Percentiles rank a stretch among this genome's conserved stretches.
Conservation (phyloP, 2,329 filamentous ascomycete species). For the Biscogniauxia sp. region DNA sequence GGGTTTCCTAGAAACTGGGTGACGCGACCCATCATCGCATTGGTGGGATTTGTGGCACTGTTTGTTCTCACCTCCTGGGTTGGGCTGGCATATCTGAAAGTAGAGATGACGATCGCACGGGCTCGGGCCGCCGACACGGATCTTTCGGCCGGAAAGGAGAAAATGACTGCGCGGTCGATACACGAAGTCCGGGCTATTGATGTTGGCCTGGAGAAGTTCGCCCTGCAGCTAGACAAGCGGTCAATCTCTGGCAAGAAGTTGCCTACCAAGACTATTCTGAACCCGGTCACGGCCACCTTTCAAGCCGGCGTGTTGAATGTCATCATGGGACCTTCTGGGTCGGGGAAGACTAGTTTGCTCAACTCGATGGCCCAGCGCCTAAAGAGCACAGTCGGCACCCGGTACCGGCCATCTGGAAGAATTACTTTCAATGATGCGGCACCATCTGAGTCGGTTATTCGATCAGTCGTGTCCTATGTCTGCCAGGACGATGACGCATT, state of each 20-base stretch:
- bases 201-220: slow-evolving; percentile 63
- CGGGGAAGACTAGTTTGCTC: slow-evolving; percentile 72
- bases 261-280: slow-evolving; percentile 59
- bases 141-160: slow-evolving; percentile 68
- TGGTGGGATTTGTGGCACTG: slow-evolving; percentile 60
- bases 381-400: slow-evolving; percentile 58
- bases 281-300: slow-evolving; percentile 66
- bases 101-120: slow-evolving; percentile 68
- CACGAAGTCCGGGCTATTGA: slow-evolving; percentile 58
- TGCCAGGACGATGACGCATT: slow-evolving; percentile 77
- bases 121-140: slow-evolving; percentile 59
- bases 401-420: slow-evolving; percentile 59
- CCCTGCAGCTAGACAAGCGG: slow-evolving; percentile 62
- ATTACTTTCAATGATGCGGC: slow-evolving; percentile 69
- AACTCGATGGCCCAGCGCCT: slow-evolving; percentile 71
- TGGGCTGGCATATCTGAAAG: slow-evolving; percentile 61
- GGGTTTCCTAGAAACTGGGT: slow-evolving; percentile 69
- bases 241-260: slow-evolving; percentile 49
- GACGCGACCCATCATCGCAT: slow-evolving; percentile 60
- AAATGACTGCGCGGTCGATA: slow-evolving; percentile 55
- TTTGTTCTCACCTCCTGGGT: slow-evolving; percentile 62
- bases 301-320: slow-evolving; percentile 68
- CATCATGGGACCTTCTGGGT: slow-evolving; percentile 78
- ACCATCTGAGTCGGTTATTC: slow-evolving; percentile 66
- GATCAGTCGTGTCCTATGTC: slow-evolving; percentile 73